Base-by-base conservation (phyloP, 2,329 filamentous ascomycete genomes). In the Gnomoniopsis smithogilvyi region DNA sequence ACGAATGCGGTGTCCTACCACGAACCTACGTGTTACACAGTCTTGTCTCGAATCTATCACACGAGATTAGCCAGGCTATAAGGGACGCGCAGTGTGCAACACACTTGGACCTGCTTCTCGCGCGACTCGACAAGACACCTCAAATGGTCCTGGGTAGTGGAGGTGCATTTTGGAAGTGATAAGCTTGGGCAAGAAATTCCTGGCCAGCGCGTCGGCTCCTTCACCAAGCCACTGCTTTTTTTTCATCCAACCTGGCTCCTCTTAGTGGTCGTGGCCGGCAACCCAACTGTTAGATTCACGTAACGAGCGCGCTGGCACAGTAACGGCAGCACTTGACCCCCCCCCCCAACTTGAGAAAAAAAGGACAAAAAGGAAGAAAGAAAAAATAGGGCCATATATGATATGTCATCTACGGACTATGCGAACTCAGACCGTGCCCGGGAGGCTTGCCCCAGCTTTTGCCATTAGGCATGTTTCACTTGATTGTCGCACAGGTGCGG, bases 391-490 rank as follows among this genome's bases (percentile, higher is more conserved):
- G 45, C 50, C 56, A 50, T 24, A 59, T 54, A 50, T 36, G 36
- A 51, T 43, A 33, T 45, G 22, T 54, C 57, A 54, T 56, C 47
- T 41, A 54, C 57, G 38, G 30, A 47, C 57, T 24, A 59, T 36
- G 38, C 38, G 19, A 22, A 45, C 43, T 19, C 43, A 45, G 43
- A 48, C 26, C 51, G 36, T 51, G 53, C 48, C 49, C 48, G 52
- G 34, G 45, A 54, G 38, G 49, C 33, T 60, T 54, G 57, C 38
- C n/a, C 54, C 57, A 51, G 52, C 53, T 50, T n/a, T 34, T 45
- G 43, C 33, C 12, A 62, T 62, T 62, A 57, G 60, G 15, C 49
- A 57, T 54, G 60, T 62, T 62, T 62, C 60, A 62, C 41, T 36
- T 50, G n/a, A 2, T 19, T 46, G 60, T 62, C 54, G 54, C 60